Conservation (phyloP, 148 eudicot genomes). For the Rheum nobile region DNA sequence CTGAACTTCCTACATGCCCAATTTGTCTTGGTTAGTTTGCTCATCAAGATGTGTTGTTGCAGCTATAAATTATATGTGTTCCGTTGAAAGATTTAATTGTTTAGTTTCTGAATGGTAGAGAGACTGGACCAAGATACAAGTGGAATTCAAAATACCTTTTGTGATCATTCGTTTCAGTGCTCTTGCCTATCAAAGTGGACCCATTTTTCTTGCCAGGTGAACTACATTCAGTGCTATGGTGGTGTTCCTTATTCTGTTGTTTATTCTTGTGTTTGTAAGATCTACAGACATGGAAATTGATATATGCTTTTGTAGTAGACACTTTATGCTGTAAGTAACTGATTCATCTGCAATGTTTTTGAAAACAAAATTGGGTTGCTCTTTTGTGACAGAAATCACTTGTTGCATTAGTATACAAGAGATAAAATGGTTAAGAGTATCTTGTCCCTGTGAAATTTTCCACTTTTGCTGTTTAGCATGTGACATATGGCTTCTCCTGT, state of each 20-base stretch:
- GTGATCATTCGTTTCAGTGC: slow-evolving; percentile 87
- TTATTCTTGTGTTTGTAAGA: not conserved
- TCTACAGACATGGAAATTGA: not conserved
- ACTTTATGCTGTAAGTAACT: not conserved
- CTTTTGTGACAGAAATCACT: not conserved
- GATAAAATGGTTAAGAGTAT: not conserved
- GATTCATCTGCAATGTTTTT: not conserved
- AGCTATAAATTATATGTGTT: not conserved
- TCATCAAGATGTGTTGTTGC: not conserved
- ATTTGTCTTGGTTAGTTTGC: slow-evolving; percentile 72
- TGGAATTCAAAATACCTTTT: slow-evolving; percentile 72
- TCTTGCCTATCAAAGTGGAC: slow-evolving; percentile 88
- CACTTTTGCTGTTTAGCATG: not conserved
- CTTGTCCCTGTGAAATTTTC: not conserved
- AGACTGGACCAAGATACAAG: slow-evolving; percentile 93
- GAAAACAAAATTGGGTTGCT: not conserved
- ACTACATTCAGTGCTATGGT: not conserved
- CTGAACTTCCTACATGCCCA: slow-evolving; percentile 87
- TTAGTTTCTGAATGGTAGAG: slow-evolving; percentile 32
- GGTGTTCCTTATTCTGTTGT: not conserved
- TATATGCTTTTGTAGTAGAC: not conserved
- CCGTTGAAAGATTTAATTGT: not conserved
- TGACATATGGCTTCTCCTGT: not conserved
- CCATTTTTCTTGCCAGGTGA: slow-evolving; percentile 84
- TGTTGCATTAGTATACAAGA: not conserved